Evolutionary conservation across 768 basidiomycete genomes (phyloP).

Genomic region (Cystobasidium ongulense): DNA sequence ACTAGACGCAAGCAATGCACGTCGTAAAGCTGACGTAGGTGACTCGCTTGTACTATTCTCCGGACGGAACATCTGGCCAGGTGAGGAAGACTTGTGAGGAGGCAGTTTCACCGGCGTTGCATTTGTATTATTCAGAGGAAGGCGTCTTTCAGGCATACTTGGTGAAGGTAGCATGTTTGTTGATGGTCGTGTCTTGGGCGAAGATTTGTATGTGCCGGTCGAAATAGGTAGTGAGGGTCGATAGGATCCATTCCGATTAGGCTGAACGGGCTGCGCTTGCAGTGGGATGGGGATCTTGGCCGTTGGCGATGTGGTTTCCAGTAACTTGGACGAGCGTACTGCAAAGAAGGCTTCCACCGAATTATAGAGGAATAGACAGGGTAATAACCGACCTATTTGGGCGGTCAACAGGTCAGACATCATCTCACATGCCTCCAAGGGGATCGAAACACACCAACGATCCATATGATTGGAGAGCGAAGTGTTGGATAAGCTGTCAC

Average conservation of each 20-base stretch:
- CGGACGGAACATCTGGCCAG: neutral
- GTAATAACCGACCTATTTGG: conserved; percentile 5
- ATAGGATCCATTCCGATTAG: neutral
- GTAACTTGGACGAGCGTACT: neutral
- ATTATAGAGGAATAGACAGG: conserved; percentile 1
- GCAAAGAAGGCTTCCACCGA: conserved; percentile 2
- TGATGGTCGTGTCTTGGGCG: conserved; percentile 23
- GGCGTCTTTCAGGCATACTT: neutral
- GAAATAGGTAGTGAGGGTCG: neutral
- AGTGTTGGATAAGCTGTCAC: neutral
- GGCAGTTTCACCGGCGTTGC: neutral
- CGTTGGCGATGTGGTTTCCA: neutral
- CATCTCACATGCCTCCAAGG: neutral
- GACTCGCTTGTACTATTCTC: neutral
- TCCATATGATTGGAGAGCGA: neutral
- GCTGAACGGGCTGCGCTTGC: neutral
- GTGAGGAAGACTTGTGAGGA: neutral
- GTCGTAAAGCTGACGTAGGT: neutral
- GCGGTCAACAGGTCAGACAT: neutral
- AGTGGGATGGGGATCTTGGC: neutral
- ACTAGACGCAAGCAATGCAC: conserved; percentile 11
- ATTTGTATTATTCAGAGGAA: neutral
- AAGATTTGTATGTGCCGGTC: conserved; percentile 26
- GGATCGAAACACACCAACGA: neutral
- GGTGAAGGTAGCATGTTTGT: conserved; percentile 11